Conservation (phyloP, 345 rosid genomes). For the Bruguiera sexangula region DNA sequence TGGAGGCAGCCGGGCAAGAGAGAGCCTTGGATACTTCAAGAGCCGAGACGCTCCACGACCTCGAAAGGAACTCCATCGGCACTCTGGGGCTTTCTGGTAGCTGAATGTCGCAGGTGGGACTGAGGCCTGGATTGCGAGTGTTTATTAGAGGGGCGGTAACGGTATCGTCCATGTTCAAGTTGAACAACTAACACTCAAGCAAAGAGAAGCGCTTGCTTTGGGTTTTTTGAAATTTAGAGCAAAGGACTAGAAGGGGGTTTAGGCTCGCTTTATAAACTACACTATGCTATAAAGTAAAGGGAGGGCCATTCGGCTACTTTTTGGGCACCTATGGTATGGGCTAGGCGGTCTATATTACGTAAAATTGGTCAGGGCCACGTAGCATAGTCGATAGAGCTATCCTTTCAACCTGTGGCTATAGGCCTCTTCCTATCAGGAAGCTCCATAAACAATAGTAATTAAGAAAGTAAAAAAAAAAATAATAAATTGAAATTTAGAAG, state of each 20-base stretch:
- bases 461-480: not conserved
- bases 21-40: conserved; percentile 77
- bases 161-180: conserved; percentile 28
- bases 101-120: conserved; percentile 29
- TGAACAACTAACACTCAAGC: not conserved
- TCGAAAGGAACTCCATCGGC: conserved; percentile 90
- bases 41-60: conserved; percentile 88
- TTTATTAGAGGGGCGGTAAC: conserved; percentile 25
- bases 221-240: not conserved
- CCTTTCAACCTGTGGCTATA: not conserved
- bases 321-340: too few relatives aligned
- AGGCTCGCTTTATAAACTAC: too few relatives aligned
- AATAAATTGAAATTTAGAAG: not conserved
- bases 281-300: too few relatives aligned
- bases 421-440: not conserved
- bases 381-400: conserved; percentile 2
- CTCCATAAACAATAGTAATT: too few relatives aligned
- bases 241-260: too few relatives aligned
- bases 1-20: conserved; percentile 29
- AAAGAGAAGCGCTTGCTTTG: not conserved
- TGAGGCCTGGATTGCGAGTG: conserved; percentile 35
- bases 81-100: conserved; percentile 81
- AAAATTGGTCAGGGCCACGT: not conserved
- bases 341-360: too few relatives aligned
- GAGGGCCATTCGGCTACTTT: too few relatives aligned